A percentile compares a stretch with the other conserved stretches of the same genome.
These are phyloP conservation scores for Pseudogymnoascus sp. DNA, from an alignment of 2,329 filamentous ascomycete genomes.

Conservation along the genomic window DNA sequence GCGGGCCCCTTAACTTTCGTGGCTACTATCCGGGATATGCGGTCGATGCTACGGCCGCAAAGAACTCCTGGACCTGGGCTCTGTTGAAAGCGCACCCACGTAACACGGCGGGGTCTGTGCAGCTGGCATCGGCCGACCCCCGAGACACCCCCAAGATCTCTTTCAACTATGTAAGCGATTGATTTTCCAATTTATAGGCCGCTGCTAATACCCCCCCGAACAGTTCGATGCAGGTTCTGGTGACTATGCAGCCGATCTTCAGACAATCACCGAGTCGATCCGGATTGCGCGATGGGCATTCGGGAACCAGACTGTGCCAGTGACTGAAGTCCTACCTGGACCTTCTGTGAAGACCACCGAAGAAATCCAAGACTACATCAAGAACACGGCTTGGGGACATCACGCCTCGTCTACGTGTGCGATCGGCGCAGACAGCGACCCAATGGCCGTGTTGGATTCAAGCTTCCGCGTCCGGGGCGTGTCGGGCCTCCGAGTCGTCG, in stretches of 20 bases:
- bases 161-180: conserved; percentile 42
- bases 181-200: neutral
- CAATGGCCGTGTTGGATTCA: conserved; percentile 44
- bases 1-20: conserved; percentile 26
- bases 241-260: conserved; percentile 12
- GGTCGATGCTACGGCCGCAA: conserved; percentile 27
- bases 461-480: conserved; percentile 50
- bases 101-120: conserved; percentile 54
- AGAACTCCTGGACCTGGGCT: conserved; percentile 30
- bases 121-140: conserved; percentile 52
- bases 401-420: conserved; percentile 48
- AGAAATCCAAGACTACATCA: conserved; percentile 39
- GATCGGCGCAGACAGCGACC: conserved; percentile 35
- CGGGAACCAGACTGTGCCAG: conserved; percentile 32
- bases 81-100: conserved; percentile 56
- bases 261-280: conserved; percentile 17
- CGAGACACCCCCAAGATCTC: conserved; percentile 54
- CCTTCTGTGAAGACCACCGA: conserved; percentile 32
- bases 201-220: neutral
- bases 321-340: conserved; percentile 36
- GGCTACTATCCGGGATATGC: conserved; percentile 38
- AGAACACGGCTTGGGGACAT: conserved; percentile 47
- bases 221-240: conserved; percentile 38
- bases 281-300: conserved; percentile 27
- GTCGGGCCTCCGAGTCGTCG: conserved; percentile 49